These are phyloP conservation scores for Podospora bellae-mahoneyi DNA, from an alignment of 495 filamentous ascomycete species.

Conservation along the genomic window DNA sequence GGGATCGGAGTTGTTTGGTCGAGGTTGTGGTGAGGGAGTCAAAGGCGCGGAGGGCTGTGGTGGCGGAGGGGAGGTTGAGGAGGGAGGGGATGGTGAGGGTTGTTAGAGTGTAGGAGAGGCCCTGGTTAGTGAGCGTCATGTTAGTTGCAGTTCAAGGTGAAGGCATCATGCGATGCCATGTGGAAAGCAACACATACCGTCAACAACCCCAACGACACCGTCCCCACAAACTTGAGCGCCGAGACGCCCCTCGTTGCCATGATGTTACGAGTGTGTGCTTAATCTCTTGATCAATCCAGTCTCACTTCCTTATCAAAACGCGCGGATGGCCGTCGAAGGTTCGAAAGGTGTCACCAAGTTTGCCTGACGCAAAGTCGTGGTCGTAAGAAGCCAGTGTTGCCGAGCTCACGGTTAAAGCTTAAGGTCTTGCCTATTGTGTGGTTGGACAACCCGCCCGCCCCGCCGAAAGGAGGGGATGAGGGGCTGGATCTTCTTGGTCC, in stretches of 20 bases:
- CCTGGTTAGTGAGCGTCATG: conserved; percentile 47
- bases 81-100: conserved; percentile 72
- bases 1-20: conserved; percentile 54
- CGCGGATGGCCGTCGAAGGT: not conserved
- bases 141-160: not conserved
- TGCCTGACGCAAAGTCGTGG: not conserved
- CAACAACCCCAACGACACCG: conserved; percentile 77
- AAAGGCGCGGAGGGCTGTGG: conserved; percentile 62
- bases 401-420: conserved; percentile 10
- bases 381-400: not conserved
- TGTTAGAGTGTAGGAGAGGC: conserved; percentile 75
- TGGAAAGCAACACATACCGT: conserved; percentile 58
- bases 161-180: conserved; percentile 4
- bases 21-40: conserved; percentile 57
- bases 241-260: conserved; percentile 71
- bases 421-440: not conserved
- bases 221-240: conserved; percentile 83
- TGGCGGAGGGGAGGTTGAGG: conserved; percentile 68
- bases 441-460: not conserved
- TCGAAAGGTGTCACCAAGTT: not conserved
- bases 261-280: conserved; percentile 17
- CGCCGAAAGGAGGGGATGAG: not conserved
- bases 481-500: not conserved
- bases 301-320: not conserved
- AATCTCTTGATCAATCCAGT: conserved; percentile 16